A percentile compares a stretch with the other conserved stretches of the same genome.
These are phyloP conservation scores for Alternaria triticina DNA, from an alignment of 2,329 filamentous ascomycete genomes.

Conservation along the genomic window DNA sequence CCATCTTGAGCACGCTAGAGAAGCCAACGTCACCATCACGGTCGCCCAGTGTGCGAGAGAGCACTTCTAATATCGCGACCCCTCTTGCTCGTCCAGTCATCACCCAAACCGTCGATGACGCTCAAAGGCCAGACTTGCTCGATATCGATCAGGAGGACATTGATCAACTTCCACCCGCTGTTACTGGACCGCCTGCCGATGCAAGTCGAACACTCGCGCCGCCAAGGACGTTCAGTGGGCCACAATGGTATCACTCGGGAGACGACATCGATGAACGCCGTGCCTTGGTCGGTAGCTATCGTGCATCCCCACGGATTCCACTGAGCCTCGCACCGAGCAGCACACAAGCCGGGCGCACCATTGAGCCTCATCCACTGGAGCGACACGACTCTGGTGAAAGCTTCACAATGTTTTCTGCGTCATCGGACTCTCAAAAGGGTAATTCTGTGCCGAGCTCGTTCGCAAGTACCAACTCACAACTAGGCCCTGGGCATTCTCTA, in stretches of 20 bases:
- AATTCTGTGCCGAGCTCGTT: slow-evolving; percentile 62
- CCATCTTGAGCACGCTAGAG: slow-evolving; percentile 41
- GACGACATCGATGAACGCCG: slow-evolving; percentile 48
- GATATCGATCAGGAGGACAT: slow-evolving; percentile 48
- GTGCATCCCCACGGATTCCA: slow-evolving; percentile 57
- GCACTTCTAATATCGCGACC: slow-evolving; percentile 62
- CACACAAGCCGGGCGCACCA: slow-evolving; percentile 44
- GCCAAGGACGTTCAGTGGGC: slow-evolving; percentile 30
- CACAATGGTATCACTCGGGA: slow-evolving; percentile 43
- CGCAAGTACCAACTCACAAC: slow-evolving; percentile 42
- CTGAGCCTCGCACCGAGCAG: slow-evolving; percentile 56
- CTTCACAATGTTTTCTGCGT: slow-evolving; percentile 69
- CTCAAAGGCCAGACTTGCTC: slow-evolving; percentile 29
- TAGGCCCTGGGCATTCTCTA: slow-evolving; percentile 32
- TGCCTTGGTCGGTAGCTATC: slow-evolving; percentile 53
- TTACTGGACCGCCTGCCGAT: slow-evolving; percentile 31
- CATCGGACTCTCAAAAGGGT: slow-evolving; percentile 62
- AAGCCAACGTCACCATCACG: slow-evolving; percentile 33
- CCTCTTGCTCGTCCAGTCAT: slow-evolving; percentile 58
- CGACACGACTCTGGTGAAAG: slow-evolving; percentile 67
- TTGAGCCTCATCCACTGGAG: slow-evolving; percentile 45
- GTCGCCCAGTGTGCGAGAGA: slow-evolving; percentile 50
- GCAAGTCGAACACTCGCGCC: slow-evolving; percentile 15
- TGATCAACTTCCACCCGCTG: slow-evolving; percentile 45
- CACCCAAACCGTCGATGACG: slow-evolving; percentile 4